Evolutionary conservation across 23 red algal genomes (phyloP), one percentile per base, ranked within the genome.

Genomic region (Gracilaria domingensis): DNA sequence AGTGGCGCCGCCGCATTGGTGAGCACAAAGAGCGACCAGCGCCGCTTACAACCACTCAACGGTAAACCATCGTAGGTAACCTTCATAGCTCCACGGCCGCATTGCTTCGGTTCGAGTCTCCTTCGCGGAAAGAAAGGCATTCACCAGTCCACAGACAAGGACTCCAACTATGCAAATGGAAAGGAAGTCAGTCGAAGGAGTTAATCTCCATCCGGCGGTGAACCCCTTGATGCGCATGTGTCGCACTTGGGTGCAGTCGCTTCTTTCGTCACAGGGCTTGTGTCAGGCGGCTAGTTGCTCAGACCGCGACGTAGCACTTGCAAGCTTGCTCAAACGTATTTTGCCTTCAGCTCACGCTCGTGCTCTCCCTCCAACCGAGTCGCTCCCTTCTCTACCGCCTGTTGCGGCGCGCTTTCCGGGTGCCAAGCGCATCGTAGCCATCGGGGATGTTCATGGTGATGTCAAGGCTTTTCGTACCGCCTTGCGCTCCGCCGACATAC

Each of bases 401-500:
- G 45, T 77, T 1, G 72, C 72, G 3, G 72, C 40, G 0, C 72
- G 72, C 1, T 77, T 49, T 77, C 72, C 72, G 23, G 39, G 34
- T 7, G 72, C 72, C 72, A 77, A 91, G 28, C 62, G 97, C 18
- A 78, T 99, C 39, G 81, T 99, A 1, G 97, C 97, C 35, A 61
- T 99, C 14, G 97, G 97, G 38, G 97, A 99, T 69, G 92, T 99
- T 26, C 97, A 99, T 94, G 97, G 97, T 20, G 97, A 99, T 69
- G 35, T 96, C 13, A 64, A 85, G 14, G 88, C 97, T 11, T 66
- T 96, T 51, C 85, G 87, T 28, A 49, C 54, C 18, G 82, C 89
- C 28, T 67, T 99, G 45, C 58, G 78, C 14, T 58, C 75, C 34
- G 80, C 94, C 17, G 72, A 71, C n/a, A 86, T 99, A 42, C 66